These are phyloP conservation scores for Reticulascus tulasneorum DNA, from an alignment of 2,329 filamentous ascomycete species.

Conservation along the genomic window DNA sequence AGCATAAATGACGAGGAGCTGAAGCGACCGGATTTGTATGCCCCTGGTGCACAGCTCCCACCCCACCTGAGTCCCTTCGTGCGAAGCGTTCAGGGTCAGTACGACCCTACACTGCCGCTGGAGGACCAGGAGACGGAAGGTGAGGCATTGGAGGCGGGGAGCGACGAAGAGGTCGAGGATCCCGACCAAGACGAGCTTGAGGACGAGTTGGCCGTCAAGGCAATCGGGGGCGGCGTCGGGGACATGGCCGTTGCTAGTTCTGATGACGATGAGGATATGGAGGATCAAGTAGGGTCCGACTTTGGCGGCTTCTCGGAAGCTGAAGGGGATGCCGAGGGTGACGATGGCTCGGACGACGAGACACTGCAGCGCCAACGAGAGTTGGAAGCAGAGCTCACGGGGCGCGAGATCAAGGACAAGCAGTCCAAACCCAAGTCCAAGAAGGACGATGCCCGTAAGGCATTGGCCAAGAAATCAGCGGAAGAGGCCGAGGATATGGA, in stretches of 20 bases:
- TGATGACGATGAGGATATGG: constrained; percentile 45
- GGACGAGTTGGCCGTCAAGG: too few relatives aligned
- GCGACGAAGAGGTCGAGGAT: constrained; percentile 45
- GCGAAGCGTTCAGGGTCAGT: constrained; percentile 78
- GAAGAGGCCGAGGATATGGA: constrained; percentile 85
- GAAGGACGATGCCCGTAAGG: constrained; percentile 68
- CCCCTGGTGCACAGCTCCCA: constrained; percentile 82
- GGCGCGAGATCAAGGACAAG: constrained; percentile 55
- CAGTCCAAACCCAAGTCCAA: constrained; percentile 51
- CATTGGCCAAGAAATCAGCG: constrained; percentile 65
- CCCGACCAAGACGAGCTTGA: constrained; percentile 42
- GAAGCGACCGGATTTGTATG: constrained; percentile 81
- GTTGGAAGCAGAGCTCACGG: constrained; percentile 85
- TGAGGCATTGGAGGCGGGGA: constrained; percentile 71
- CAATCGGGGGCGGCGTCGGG: constrained; percentile 34
- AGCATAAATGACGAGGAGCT: constrained; percentile 89
- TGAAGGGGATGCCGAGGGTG: constrained; percentile 37
- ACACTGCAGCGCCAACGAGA: constrained; percentile 78
- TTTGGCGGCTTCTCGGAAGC: constrained; percentile 50
- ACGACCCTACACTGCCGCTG: constrained; percentile 83
- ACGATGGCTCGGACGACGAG: constrained; percentile 50
- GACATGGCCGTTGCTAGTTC: constrained; percentile 48
- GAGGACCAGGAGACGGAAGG: constrained; percentile 85
- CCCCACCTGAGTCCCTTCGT: constrained; percentile 97
- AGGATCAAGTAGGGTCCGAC: constrained; percentile 36